Evolutionary conservation across 192 early-diverging fungal genomes (phyloP).

Genomic region (Backusella parvicylindrica): DNA sequence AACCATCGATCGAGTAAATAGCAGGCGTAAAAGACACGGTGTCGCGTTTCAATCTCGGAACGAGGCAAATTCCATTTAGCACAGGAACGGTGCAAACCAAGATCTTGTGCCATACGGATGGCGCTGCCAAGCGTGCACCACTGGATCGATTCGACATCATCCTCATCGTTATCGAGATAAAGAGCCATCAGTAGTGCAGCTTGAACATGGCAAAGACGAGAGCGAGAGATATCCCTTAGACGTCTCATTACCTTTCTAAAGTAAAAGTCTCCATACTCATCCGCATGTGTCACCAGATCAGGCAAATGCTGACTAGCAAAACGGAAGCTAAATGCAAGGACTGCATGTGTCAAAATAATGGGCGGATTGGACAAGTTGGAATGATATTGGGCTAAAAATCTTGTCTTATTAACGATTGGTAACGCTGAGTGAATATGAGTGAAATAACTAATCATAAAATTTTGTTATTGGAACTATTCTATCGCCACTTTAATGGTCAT

Average conservation of each 20-base stretch:
- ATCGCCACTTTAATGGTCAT: neutral
- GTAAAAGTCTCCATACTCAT: neutral
- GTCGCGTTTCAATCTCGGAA: constrained; percentile 47
- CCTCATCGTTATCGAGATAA: constrained; percentile 26
- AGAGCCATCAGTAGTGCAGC: constrained; percentile 21
- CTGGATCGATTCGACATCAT: constrained; percentile 25
- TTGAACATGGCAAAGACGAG: constrained; percentile 21
- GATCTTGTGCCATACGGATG: constrained; percentile 55
- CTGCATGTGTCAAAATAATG: constrained; percentile 7
- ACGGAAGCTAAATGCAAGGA: constrained; percentile 21
- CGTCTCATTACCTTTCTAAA: constrained; percentile 24
- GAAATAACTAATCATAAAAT: constrained; percentile 21
- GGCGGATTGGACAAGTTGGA: neutral
- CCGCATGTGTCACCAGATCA: neutral
- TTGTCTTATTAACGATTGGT: constrained; percentile 27
- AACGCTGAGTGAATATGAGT: constrained; percentile 18
- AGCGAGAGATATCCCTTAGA: constrained; percentile 7
- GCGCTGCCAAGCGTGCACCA: constrained; percentile 41
- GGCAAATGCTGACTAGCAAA: constrained; percentile 2
- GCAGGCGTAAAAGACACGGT: constrained; percentile 26
- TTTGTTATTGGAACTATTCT: neutral
- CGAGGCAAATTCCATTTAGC: constrained; percentile 45
- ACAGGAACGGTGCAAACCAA: constrained; percentile 54
- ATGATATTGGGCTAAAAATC: constrained; percentile 17
- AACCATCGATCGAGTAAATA: constrained; percentile 33